Conservation (phyloP, 164 flowering plant species). For the Berberis vulgaris region DNA sequence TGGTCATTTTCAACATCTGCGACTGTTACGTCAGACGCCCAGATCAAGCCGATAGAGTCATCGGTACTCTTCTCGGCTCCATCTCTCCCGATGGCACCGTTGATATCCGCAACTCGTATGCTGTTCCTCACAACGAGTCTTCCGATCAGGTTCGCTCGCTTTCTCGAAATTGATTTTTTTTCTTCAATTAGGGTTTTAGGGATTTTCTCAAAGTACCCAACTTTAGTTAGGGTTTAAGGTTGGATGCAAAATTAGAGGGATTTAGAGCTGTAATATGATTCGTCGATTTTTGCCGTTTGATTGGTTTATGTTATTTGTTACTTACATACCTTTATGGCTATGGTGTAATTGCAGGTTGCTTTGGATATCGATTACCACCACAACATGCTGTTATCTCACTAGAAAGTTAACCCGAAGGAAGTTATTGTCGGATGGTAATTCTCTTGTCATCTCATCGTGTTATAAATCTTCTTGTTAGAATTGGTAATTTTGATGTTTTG, state of each 20-base stretch:
- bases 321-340: no score
- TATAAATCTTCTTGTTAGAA: no score
- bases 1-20: conserved; percentile 86
- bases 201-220: no score
- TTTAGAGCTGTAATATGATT: no score
- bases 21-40: conserved; percentile 88
- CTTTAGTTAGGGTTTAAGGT: no score
- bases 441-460: background rate
- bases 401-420: conserved; percentile 94
- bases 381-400: conserved; percentile 79
- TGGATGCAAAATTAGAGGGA: no score
- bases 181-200: no score
- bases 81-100: conserved; percentile 82
- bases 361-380: conserved; percentile 95
- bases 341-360: conserved; percentile 53
- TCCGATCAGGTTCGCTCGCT: conserved; percentile 57
- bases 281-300: no score
- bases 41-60: conserved; percentile 84
- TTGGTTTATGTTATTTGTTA: no score
- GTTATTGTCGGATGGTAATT: conserved; percentile 97
- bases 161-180: no score
- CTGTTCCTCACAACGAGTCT: conserved; percentile 88
- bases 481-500: no score
- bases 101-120: conserved; percentile 82
- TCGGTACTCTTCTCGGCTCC: conserved; percentile 95